These are phyloP conservation scores for Vitis hybrid DNA, from an alignment of 177 flowering plant species.

Conservation along the genomic window DNA sequence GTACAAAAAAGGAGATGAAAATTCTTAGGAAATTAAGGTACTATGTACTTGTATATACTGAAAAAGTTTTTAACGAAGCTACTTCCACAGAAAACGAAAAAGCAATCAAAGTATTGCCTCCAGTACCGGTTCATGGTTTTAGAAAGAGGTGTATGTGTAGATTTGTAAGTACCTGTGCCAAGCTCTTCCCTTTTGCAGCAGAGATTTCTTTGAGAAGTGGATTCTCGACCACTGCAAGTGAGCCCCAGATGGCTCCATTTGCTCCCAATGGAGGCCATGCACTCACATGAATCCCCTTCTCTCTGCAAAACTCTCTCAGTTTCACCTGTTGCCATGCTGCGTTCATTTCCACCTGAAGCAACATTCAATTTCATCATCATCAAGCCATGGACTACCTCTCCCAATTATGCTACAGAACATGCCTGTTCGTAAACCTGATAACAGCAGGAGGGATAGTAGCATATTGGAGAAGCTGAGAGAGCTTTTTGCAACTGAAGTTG, in stretches of 20 bases:
- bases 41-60: too few relatives aligned
- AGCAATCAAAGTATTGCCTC: too few relatives aligned
- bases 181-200: slow-evolving; percentile 11
- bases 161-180: slow-evolving; percentile 20
- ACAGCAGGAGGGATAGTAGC: slow-evolving; percentile 34
- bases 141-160: too few relatives aligned
- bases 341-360: slow-evolving; percentile 28
- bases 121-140: too few relatives aligned
- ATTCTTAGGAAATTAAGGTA: too few relatives aligned
- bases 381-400: not conserved
- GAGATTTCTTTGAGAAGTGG: slow-evolving; percentile 20
- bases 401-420: too few relatives aligned
- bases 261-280: slow-evolving; percentile 29
- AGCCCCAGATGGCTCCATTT: slow-evolving; percentile 16
- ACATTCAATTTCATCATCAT: not conserved
- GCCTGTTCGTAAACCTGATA: slow-evolving; percentile 23
- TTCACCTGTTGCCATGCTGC: slow-evolving; percentile 23
- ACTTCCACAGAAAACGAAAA: too few relatives aligned
- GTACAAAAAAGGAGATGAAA: too few relatives aligned
- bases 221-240: slow-evolving; percentile 12
- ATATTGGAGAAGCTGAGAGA: slow-evolving; percentile 12
- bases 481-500: slow-evolving; percentile 35
- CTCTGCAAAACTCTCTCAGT: slow-evolving; percentile 23
- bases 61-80: too few relatives aligned
- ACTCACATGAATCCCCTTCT: slow-evolving; percentile 19